Percentiles rank a stretch among this genome's conserved stretches.
Evolutionary conservation across 176 grass and related monocot species (phyloP).

Genomic region (maize (Zea mays)): DNA sequence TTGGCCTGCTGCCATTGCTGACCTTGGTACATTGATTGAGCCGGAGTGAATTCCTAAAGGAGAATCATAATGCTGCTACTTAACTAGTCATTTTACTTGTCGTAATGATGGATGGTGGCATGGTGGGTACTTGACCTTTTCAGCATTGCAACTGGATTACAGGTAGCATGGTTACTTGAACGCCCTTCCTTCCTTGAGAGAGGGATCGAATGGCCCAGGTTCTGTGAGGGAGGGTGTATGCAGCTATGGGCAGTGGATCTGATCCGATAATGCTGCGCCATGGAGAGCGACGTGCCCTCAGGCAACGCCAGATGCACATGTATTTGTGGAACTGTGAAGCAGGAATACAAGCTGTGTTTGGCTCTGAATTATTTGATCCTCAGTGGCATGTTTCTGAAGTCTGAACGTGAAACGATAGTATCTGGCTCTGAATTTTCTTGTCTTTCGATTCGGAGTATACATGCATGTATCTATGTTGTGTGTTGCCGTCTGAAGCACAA

Average conservation of each 20-base stretch:
- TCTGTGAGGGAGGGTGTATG: background rate
- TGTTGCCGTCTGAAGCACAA: background rate
- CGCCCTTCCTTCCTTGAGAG: background rate
- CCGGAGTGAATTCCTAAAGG: background rate
- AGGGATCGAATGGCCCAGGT: background rate
- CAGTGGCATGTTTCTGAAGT: background rate
- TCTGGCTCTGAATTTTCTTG: background rate
- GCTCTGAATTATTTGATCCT: background rate
- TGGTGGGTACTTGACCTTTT: background rate
- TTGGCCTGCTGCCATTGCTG: constrained; percentile 10
- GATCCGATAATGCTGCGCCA: background rate
- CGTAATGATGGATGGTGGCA: background rate
- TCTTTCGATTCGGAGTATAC: background rate
- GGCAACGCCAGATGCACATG: background rate
- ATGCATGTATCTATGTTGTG: background rate
- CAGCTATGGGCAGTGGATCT: background rate
- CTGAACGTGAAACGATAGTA: background rate
- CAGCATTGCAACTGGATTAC: background rate
- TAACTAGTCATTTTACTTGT: background rate
- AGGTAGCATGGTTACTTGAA: background rate
- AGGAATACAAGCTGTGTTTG: background rate
- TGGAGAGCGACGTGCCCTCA: background rate
- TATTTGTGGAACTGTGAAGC: background rate
- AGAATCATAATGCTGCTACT: background rate
- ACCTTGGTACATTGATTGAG: constrained; percentile 21